These are phyloP conservation scores for Nepenthes mirabilis DNA, from an alignment of 148 eudicot species.

Conservation along the genomic window DNA sequence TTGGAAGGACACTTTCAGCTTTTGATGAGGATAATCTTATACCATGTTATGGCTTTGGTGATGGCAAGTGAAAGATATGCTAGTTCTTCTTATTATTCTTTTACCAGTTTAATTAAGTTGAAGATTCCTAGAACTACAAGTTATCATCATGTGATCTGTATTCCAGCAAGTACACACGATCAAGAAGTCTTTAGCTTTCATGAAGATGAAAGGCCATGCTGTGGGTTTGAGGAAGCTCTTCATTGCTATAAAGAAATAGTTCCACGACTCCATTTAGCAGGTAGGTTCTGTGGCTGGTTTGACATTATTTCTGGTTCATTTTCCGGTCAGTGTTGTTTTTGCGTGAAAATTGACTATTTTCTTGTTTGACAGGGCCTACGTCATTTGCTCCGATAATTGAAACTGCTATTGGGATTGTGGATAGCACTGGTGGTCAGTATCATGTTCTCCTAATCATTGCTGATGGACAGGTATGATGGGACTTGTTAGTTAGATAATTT, in stretches of 20 bases:
- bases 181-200: conserved; percentile 29
- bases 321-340: background rate
- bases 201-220: conserved; percentile 14
- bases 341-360: too few species aligned
- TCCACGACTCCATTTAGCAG: conserved; percentile 20
- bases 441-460: conserved; percentile 31
- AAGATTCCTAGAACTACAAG: too few species aligned
- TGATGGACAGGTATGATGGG: conserved; percentile 28
- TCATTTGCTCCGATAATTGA: conserved; percentile 9
- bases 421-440: conserved; percentile 24
- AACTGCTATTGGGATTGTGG: conserved; percentile 25
- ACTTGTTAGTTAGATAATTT: background rate
- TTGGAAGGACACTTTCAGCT: conserved; percentile 21
- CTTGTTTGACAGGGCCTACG: conserved; percentile 10
- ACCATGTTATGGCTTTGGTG: conserved; percentile 31
- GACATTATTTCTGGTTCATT: background rate
- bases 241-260: conserved; percentile 24
- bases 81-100: too few species aligned
- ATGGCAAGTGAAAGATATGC: conserved; percentile 6
- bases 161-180: conserved; percentile 26
- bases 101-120: too few species aligned
- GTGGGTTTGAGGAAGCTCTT: conserved; percentile 28
- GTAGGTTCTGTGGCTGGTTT: conserved; percentile 3
- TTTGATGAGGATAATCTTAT: conserved; percentile 32
- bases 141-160: background rate